Evolutionary conservation across 768 basidiomycete species (phyloP).

Genomic region (Neoboletus subvelutipes): DNA sequence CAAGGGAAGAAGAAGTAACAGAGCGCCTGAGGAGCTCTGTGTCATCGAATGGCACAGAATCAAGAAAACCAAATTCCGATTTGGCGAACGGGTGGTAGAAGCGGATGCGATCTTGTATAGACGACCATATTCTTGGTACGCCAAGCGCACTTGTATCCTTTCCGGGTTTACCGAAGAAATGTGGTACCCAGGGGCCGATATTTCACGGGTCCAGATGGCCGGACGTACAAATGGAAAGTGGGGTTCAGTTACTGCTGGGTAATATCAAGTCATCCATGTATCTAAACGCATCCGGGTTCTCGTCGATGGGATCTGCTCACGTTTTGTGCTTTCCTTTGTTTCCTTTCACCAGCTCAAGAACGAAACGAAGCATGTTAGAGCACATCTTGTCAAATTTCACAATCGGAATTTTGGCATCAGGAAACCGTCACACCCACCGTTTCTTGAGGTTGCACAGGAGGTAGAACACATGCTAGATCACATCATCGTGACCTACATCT

Average conservation of each 20-base stretch:
- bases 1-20: not conserved
- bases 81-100: slow-evolving; percentile 23
- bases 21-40: slow-evolving; percentile 19
- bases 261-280: slow-evolving; percentile 12
- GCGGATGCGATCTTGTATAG: slow-evolving; percentile 15
- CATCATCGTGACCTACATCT: slow-evolving; percentile 35
- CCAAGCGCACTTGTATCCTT: not conserved
- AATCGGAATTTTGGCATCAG: slow-evolving; percentile 18
- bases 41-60: slow-evolving; percentile 32
- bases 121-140: slow-evolving; percentile 14
- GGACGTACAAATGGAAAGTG: slow-evolving; percentile 34
- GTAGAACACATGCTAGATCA: slow-evolving; percentile 32
- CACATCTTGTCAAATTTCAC: slow-evolving; percentile 19
- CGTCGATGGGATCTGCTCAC: slow-evolving; percentile 2
- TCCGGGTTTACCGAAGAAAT: not conserved
- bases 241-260: slow-evolving; percentile 20
- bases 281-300: not conserved
- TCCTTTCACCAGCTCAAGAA: slow-evolving; percentile 11
- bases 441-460: slow-evolving; percentile 28
- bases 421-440: slow-evolving; percentile 18
- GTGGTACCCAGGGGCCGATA: slow-evolving; percentile 21
- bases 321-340: not conserved
- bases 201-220: slow-evolving; percentile 32
- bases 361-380: slow-evolving; percentile 11
- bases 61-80: slow-evolving; percentile 27